Conservation (phyloP, 1,139 yeast species). For the Debaryomyces subglobosus region DNA sequence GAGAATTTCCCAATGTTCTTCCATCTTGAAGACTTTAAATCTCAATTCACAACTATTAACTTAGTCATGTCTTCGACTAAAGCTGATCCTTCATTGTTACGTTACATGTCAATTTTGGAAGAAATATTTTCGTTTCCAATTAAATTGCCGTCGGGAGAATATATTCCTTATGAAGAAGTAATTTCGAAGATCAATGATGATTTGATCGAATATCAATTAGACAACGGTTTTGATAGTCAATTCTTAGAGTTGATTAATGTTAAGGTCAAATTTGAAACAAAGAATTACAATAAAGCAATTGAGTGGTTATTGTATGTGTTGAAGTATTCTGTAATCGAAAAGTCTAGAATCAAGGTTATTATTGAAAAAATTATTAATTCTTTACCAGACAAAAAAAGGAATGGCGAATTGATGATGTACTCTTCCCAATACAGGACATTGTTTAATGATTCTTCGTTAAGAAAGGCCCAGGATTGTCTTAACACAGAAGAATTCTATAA, state of each 20-base stretch:
- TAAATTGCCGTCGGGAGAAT: conserved; percentile 59
- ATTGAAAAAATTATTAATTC: conserved; percentile 76
- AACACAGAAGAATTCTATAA: conserved; percentile 62
- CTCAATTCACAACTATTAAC: conserved; percentile 78
- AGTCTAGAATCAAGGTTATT: conserved; percentile 66
- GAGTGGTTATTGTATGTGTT: conserved; percentile 75
- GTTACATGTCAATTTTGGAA: conserved; percentile 68
- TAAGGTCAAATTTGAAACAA: conserved; percentile 61
- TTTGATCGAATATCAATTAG: conserved; percentile 60
- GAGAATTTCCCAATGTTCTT: conserved; percentile 64
- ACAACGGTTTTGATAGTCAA: conserved; percentile 60
- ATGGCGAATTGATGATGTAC: conserved; percentile 71
- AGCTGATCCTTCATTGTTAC: conserved; percentile 60
- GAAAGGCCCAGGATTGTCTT: conserved; percentile 68
- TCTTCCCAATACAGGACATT: conserved; percentile 61
- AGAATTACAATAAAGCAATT: conserved; percentile 68
- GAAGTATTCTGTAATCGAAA: conserved; percentile 70
- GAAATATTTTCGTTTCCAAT: conserved; percentile 74
- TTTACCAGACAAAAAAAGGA: conserved; percentile 78
- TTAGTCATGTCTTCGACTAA: conserved; percentile 64
- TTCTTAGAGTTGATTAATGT: conserved; percentile 68
- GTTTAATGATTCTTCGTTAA: conserved; percentile 60
- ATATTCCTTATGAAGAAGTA: conserved; percentile 72
- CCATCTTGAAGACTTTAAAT: conserved; percentile 78
- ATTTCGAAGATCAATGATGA: conserved; percentile 74